Evolutionary conservation across 2,329 filamentous ascomycete species (phyloP).

Genomic region (Metarhizium anisopliae): DNA sequence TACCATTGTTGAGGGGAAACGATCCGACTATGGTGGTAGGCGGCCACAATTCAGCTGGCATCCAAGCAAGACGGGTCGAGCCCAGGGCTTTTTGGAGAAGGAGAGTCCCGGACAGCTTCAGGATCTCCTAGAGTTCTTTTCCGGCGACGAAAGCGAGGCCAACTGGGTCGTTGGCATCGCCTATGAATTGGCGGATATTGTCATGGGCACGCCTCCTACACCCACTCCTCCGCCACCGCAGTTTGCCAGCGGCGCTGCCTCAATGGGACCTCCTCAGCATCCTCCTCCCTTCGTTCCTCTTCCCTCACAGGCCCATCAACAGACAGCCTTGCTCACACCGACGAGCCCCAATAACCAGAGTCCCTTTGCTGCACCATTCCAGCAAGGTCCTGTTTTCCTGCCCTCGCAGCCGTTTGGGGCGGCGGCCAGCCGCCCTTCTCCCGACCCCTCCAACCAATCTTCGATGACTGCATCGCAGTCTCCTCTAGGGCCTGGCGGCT

Average conservation of each 20-base stretch:
- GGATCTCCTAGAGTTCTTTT: constrained; percentile 58
- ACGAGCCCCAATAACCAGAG: constrained; percentile 14
- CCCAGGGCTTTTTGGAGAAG: constrained; percentile 51
- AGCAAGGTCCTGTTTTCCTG: constrained; percentile 23
- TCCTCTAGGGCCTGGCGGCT: constrained; percentile 16
- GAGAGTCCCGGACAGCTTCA: constrained; percentile 55
- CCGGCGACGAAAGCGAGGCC: constrained; percentile 46
- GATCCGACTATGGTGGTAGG: constrained; percentile 43
- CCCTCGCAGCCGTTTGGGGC: constrained; percentile 20
- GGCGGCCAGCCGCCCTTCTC: constrained; percentile 18
- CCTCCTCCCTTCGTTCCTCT: constrained; percentile 22
- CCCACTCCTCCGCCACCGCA: constrained; percentile 23
- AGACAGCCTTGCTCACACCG: constrained; percentile 14
- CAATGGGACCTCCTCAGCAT: constrained; percentile 18
- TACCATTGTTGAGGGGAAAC: constrained; percentile 40
- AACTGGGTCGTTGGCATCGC: constrained; percentile 48
- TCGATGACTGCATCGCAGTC: constrained; percentile 24
- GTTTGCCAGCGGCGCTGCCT: constrained; percentile 15
- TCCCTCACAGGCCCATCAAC: constrained; percentile 22
- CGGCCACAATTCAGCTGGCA: constrained; percentile 57
- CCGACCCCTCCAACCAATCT: constrained; percentile 23
- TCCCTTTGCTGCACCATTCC: constrained; percentile 21
- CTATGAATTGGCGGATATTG: constrained; percentile 45
- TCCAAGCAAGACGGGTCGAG: constrained; percentile 44
- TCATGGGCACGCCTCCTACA: constrained; percentile 22